Evolutionary conservation across 371 early-diverging fungal species (phyloP).

Genomic region (Lichtheimia hyalospora): DNA sequence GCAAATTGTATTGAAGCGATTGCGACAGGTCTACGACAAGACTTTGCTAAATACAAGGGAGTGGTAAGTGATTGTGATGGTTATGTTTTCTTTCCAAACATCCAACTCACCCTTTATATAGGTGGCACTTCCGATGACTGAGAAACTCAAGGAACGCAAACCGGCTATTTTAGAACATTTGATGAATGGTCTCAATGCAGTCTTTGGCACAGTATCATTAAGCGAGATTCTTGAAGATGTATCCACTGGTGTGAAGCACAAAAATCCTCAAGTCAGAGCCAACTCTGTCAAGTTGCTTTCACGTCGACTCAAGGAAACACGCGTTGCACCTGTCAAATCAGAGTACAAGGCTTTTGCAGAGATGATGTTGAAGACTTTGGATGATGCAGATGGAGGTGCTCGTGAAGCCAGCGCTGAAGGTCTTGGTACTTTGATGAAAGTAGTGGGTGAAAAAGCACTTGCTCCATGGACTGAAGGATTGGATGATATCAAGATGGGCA

Average conservation of each 20-base stretch:
- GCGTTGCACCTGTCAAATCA: conserved; percentile 68
- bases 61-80: conserved; percentile 45
- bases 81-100: not conserved
- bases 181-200: conserved; percentile 78
- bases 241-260: conserved; percentile 68
- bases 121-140: conserved; percentile 71
- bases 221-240: conserved; percentile 74
- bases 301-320: conserved; percentile 69
- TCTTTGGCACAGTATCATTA: conserved; percentile 67
- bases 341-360: conserved; percentile 81
- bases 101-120: conserved; percentile 1
- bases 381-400: conserved; percentile 86
- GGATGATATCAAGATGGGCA: conserved; percentile 84
- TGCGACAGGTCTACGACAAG: conserved; percentile 76
- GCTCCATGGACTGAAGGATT: conserved; percentile 75
- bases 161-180: conserved; percentile 83
- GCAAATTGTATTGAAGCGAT: conserved; percentile 86
- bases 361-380: conserved; percentile 71
- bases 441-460: conserved; percentile 80
- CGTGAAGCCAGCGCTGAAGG: conserved; percentile 87
- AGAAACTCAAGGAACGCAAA: conserved; percentile 94
- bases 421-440: conserved; percentile 88
- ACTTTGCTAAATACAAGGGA: conserved; percentile 77
- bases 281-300: conserved; percentile 74
- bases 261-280: conserved; percentile 89